These are phyloP conservation scores for Fagus crenata DNA, from an alignment of 306 rosid genomes.

Conservation along the genomic window DNA sequence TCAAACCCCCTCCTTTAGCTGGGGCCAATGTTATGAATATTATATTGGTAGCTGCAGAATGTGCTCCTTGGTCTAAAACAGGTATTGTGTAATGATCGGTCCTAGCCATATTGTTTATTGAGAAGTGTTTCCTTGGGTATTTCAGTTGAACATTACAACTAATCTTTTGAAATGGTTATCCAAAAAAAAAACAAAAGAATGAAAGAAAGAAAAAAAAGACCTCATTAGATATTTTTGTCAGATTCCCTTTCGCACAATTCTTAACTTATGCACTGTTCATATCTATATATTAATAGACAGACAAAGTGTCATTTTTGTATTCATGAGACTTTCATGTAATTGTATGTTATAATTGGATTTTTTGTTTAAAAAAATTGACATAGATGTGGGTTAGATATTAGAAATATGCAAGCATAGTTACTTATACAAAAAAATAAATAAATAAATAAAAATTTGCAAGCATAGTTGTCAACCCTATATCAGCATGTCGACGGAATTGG, in stretches of 20 bases:
- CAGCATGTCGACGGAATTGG: neutral
- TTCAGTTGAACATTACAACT: neutral
- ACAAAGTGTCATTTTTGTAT: neutral
- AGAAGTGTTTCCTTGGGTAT: conserved; percentile 19
- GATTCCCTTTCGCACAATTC: neutral
- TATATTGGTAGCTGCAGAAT: conserved; percentile 82
- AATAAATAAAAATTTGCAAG: too few species aligned
- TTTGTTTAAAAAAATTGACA: conserved; percentile 1
- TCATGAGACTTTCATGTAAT: neutral
- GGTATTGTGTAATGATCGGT: conserved; percentile 45
- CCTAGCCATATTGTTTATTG: conserved; percentile 2
- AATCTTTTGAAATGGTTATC: neutral
- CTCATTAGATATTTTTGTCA: neutral
- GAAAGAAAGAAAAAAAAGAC: neutral
- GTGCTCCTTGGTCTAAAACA: conserved; percentile 92
- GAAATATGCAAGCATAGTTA: neutral
- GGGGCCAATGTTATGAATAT: conserved; percentile 86
- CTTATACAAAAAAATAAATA: too few species aligned
- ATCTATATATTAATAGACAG: neutral
- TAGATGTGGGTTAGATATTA: neutral
- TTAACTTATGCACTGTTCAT: neutral
- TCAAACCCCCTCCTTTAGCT: conserved; percentile 73
- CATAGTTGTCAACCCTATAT: neutral
- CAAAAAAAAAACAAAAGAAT: neutral
- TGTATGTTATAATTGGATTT: neutral